Evolutionary conservation across 176 grass and related monocot species (phyloP).

Genomic region (Juncus inflexus): DNA sequence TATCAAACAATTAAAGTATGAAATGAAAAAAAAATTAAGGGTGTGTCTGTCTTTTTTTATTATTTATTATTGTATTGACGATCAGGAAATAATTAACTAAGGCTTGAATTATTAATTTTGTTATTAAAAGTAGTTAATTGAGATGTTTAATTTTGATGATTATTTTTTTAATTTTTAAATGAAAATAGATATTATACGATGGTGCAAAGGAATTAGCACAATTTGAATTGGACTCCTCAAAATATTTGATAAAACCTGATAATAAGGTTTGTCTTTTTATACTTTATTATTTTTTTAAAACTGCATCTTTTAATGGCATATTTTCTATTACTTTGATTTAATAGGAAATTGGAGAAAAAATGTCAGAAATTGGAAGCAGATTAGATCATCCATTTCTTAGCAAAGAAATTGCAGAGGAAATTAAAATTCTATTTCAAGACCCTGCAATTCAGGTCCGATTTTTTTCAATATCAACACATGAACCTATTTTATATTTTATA

Average conservation of each 20-base stretch:
- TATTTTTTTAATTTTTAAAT: constrained; percentile 26
- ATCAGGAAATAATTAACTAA: constrained; percentile 10
- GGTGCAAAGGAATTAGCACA: constrained; percentile 89
- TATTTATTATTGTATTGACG: constrained; percentile 28
- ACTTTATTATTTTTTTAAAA: background rate
- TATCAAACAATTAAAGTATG: constrained; percentile 99
- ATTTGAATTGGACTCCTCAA: constrained; percentile 59
- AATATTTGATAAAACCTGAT: constrained; percentile 59
- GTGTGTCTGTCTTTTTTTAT: constrained; percentile 55
- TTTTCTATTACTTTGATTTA: background rate
- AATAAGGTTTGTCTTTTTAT: constrained; percentile 49
- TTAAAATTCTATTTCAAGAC: constrained; percentile 77
- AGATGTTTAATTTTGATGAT: background rate
- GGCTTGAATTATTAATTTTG: constrained; percentile 15
- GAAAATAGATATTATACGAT: constrained; percentile 75
- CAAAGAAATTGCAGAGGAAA: constrained; percentile 58
- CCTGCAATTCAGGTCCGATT: constrained; percentile 74
- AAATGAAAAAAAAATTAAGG: constrained; percentile 51
- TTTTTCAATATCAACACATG: constrained; percentile 10
- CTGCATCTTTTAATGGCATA: background rate
- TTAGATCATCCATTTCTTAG: constrained; percentile 68
- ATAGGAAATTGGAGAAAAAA: constrained; percentile 75
- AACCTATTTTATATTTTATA: background rate
- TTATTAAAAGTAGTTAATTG: background rate
- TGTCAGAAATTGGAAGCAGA: constrained; percentile 65